Conservation (phyloP, 768 basidiomycete species). For the Hericium erinaceus region DNA sequence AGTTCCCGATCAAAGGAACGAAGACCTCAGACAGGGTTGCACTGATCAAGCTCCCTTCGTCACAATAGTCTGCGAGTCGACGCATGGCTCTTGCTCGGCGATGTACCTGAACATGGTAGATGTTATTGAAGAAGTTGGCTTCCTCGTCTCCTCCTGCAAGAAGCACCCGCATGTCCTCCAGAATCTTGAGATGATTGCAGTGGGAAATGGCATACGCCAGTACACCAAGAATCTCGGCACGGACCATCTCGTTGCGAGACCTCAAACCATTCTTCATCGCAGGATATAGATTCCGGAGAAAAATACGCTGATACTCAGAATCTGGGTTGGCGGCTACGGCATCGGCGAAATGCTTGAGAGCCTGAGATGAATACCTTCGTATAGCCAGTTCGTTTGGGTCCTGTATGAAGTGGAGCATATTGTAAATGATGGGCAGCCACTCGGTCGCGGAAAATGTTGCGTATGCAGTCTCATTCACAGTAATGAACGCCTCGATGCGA, state of each 20-base stretch:
- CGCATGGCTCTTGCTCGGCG: conserved; percentile 80
- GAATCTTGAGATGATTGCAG: conserved; percentile 44
- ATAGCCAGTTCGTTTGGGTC: conserved; percentile 84
- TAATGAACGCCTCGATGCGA: conserved; percentile 66
- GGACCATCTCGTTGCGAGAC: conserved; percentile 79
- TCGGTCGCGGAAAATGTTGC: conserved; percentile 33
- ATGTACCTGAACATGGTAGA: conserved; percentile 88
- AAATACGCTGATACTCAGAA: conserved; percentile 40
- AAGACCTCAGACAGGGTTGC: conserved; percentile 73
- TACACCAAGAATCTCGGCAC: conserved; percentile 73
- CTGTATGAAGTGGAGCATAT: conserved; percentile 78
- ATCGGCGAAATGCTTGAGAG: conserved; percentile 74
- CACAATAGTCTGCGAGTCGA: conserved; percentile 71
- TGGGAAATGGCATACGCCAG: conserved; percentile 64
- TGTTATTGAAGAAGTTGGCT: conserved; percentile 94
- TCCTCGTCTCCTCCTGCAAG: conserved; percentile 87
- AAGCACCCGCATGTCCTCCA: conserved; percentile 76
- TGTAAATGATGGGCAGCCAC: conserved; percentile 82
- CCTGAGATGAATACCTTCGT: conserved; percentile 67
- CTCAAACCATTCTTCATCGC: conserved; percentile 72
- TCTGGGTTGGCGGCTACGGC: conserved; percentile 33
- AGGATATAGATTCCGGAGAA: conserved; percentile 61
- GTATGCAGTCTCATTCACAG: conserved; percentile 61
- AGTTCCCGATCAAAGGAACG: conserved; percentile 79
- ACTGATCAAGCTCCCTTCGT: conserved; percentile 55